phyloP scores from a whole-genome alignment of 345 rosid species.

The Adansonia digitata region DNA sequence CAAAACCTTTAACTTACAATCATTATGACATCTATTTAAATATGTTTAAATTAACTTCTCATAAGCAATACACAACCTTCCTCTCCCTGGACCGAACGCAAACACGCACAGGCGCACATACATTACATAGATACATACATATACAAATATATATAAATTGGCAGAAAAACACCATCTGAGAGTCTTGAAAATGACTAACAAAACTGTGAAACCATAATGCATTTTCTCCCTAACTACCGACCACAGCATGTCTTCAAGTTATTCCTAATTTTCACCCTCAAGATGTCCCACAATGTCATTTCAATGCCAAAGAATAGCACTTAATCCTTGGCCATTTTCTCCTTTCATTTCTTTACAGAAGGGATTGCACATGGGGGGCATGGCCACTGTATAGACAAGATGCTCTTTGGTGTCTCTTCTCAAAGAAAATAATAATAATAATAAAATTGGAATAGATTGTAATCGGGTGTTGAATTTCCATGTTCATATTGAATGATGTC shows the following conservation, averaged over 20 bases:
- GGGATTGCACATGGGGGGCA: conserved; percentile 85
- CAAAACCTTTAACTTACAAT: no score
- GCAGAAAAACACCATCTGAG: conserved; percentile 2
- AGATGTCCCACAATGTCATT: conserved; percentile 50
- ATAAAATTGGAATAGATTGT: not conserved
- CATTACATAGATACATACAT: not conserved
- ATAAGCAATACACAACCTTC: not conserved
- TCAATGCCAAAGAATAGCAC: conserved; percentile 43
- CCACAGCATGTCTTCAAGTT: conserved; percentile 43
- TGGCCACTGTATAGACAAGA: conserved; percentile 60
- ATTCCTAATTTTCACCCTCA: conserved; percentile 23
- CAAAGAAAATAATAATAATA: conserved; percentile 8
- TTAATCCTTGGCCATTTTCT: conserved; percentile 21
- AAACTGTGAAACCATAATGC: conserved; percentile 35
- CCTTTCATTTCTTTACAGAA: conserved; percentile 60
- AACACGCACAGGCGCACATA: not conserved
- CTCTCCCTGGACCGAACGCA: not conserved
- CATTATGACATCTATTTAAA: no score
- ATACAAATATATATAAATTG: not conserved
- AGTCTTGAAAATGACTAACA: conserved; percentile 36
- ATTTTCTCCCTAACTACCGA: conserved; percentile 76
- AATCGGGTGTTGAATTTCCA: conserved; percentile 20
- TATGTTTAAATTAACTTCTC: conserved; percentile 4
- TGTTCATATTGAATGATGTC: conserved; percentile 17
- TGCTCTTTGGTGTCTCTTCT: conserved; percentile 55